These are phyloP conservation scores for Ammopiptanthus mongolicus DNA, from an alignment of 306 rosid genomes.

Conservation along the genomic window DNA sequence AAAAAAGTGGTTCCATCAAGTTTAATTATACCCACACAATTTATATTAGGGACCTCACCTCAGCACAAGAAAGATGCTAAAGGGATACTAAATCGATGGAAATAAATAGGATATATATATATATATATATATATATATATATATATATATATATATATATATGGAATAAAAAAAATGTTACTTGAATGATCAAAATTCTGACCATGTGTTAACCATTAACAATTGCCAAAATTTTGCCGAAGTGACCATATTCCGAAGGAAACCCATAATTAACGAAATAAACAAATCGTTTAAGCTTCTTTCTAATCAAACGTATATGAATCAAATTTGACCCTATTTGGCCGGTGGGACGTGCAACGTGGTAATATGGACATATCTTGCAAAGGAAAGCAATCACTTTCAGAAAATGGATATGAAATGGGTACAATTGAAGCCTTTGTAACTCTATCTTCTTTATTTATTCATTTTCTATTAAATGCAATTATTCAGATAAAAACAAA, in stretches of 20 bases:
- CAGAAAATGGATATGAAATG: slow-evolving; percentile 1
- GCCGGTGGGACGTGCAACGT: slow-evolving; percentile 39
- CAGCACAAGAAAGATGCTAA: not conserved
- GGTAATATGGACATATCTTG: slow-evolving; percentile 25
- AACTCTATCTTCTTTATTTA: not conserved
- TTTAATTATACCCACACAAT: no score
- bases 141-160: no score
- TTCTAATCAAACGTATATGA: slow-evolving; percentile 33
- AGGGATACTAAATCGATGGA: not conserved
- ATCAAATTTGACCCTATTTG: slow-evolving; percentile 36
- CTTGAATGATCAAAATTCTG: slow-evolving; percentile 10
- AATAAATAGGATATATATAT: no score
- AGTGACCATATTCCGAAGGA: not conserved
- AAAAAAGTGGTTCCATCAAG: not conserved
- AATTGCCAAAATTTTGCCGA: slow-evolving; percentile 9
- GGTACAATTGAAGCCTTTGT: slow-evolving; percentile 3
- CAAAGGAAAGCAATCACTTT: slow-evolving; percentile 22
- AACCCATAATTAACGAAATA: not conserved
- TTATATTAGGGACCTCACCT: no score
- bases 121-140: no score
- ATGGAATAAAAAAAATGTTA: not conserved
- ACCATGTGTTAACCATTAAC: not conserved
- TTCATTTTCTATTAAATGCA: no score
- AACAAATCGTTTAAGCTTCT: not conserved
- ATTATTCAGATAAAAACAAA: not conserved